Evolutionary conservation across 805 yeast genomes (phyloP).

Genomic region (Starmerella sp.): DNA sequence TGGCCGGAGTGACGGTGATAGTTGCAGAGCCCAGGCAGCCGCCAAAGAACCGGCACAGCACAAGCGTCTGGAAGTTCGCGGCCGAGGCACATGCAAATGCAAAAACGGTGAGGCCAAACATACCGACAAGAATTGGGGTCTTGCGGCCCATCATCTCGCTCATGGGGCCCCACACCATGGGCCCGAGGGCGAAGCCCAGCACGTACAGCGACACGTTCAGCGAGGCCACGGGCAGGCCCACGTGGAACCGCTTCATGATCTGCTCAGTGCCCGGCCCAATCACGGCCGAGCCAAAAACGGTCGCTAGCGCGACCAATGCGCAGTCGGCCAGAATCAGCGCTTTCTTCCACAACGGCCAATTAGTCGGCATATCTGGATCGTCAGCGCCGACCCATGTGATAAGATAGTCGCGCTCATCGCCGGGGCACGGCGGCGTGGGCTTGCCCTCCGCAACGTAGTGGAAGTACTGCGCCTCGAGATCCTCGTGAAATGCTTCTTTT

Average conservation of each 20-base stretch:
- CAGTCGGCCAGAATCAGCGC: conserved; percentile 25
- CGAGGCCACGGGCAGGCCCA: conserved; percentile 55
- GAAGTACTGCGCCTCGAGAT: not conserved
- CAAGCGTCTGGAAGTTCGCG: conserved; percentile 18
- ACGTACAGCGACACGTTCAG: conserved; percentile 72
- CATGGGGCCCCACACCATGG: conserved; percentile 77
- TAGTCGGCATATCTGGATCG: conserved; percentile 45
- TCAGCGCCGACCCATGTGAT: conserved; percentile 23
- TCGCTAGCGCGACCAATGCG: conserved; percentile 52
- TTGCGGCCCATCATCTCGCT: conserved; percentile 67
- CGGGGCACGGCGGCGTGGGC: conserved; percentile 6
- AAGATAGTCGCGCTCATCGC: conserved; percentile 9
- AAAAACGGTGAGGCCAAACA: conserved; percentile 29
- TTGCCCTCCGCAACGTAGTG: not conserved
- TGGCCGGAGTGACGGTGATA: conserved; percentile 14
- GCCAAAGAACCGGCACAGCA: conserved; percentile 67
- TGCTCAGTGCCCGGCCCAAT: conserved; percentile 42
- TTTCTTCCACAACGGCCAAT: conserved; percentile 36
- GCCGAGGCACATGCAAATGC: conserved; percentile 19
- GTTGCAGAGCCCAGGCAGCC: conserved; percentile 74
- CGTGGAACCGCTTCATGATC: conserved; percentile 41
- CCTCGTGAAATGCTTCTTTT: not conserved
- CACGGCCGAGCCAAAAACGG: conserved; percentile 49
- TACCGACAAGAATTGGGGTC: conserved; percentile 41
- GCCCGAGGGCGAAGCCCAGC: conserved; percentile 85